Percentiles rank a stretch among this genome's conserved stretches.
These are phyloP conservation scores for Aechmea fasciata DNA, from an alignment of 176 grass and related monocot species.

Conservation along the genomic window DNA sequence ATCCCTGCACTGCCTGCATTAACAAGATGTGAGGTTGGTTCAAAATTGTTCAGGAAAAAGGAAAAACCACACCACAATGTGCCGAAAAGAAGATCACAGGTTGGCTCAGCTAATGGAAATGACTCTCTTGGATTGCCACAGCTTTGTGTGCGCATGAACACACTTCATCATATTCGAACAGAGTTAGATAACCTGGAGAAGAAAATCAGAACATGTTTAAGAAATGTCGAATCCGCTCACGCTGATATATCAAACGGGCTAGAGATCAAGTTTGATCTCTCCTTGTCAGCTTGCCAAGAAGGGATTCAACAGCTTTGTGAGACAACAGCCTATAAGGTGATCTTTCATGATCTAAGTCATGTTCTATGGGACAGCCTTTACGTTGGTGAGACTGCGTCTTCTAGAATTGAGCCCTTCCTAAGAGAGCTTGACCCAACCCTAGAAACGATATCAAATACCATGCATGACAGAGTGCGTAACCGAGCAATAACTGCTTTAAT, in stretches of 20 bases:
- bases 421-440: slow-evolving; percentile 78
- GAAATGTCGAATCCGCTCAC: slow-evolving; percentile 90
- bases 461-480: slow-evolving; percentile 84
- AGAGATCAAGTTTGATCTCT: slow-evolving; percentile 85
- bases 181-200: slow-evolving; percentile 89
- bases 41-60: slow-evolving; percentile 84
- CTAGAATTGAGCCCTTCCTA: slow-evolving; percentile 54
- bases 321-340: slow-evolving; percentile 85
- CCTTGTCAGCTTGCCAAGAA: slow-evolving; percentile 70
- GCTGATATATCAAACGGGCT: slow-evolving; percentile 75
- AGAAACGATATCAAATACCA: slow-evolving; percentile 69
- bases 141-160: slow-evolving; percentile 84
- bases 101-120: slow-evolving; percentile 49
- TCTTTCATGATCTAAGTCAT: slow-evolving; percentile 73
- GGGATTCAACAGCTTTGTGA: slow-evolving; percentile 78
- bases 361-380: slow-evolving; percentile 81
- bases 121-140: slow-evolving; percentile 60
- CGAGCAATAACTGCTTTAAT: slow-evolving; percentile 82
- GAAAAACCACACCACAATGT: slow-evolving; percentile 70
- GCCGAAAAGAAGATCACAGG: slow-evolving; percentile 55
- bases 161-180: slow-evolving; percentile 59
- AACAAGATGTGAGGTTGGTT: slow-evolving; percentile 90
- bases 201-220: slow-evolving; percentile 84
- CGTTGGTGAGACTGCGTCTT: slow-evolving; percentile 48
- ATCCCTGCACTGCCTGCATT: slow-evolving; percentile 68